These are phyloP conservation scores for Hypoxylon sp. DNA, from an alignment of 2,329 filamentous ascomycete genomes.

Conservation along the genomic window DNA sequence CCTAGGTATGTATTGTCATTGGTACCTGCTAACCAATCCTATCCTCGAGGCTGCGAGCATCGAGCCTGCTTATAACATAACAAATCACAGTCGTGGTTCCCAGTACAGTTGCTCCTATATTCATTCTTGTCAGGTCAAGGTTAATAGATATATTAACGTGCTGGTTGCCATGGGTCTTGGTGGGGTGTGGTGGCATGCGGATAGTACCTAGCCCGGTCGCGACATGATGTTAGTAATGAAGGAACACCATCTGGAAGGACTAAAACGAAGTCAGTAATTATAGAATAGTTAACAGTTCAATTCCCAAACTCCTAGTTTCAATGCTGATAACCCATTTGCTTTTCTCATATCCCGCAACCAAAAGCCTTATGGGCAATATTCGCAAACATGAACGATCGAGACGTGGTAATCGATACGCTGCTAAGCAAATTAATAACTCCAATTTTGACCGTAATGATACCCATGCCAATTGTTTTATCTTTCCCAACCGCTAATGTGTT, in stretches of 20 bases:
- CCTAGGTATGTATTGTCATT: not conserved
- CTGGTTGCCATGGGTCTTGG: not conserved
- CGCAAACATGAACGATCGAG: slow-evolving; percentile 5
- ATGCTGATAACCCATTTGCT: not conserved
- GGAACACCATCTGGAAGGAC: not conserved
- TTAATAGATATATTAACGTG: no score
- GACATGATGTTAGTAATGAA: not conserved
- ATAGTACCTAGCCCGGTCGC: not conserved
- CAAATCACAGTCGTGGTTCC: not conserved
- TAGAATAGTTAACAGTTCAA: not conserved
- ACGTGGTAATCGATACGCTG: slow-evolving; percentile 5
- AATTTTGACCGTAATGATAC: slow-evolving; percentile 6
- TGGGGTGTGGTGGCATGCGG: not conserved
- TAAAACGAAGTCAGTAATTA: not conserved
- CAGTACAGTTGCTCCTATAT: not conserved
- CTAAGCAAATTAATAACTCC: slow-evolving; percentile 16
- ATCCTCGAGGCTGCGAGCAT: not conserved
- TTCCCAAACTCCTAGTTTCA: not conserved
- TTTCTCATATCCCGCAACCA: not conserved
- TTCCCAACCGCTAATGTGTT: not conserved
- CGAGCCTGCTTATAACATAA: no score
- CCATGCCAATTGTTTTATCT: slow-evolving; percentile 20
- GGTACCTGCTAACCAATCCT: not conserved
- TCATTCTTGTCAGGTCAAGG: not conserved
- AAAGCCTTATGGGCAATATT: not conserved